A percentile compares a stretch with the other conserved stretches of the same genome.
Conservation (phyloP, 2,329 filamentous ascomycete species). For the Tolypocladium amazonense region DNA sequence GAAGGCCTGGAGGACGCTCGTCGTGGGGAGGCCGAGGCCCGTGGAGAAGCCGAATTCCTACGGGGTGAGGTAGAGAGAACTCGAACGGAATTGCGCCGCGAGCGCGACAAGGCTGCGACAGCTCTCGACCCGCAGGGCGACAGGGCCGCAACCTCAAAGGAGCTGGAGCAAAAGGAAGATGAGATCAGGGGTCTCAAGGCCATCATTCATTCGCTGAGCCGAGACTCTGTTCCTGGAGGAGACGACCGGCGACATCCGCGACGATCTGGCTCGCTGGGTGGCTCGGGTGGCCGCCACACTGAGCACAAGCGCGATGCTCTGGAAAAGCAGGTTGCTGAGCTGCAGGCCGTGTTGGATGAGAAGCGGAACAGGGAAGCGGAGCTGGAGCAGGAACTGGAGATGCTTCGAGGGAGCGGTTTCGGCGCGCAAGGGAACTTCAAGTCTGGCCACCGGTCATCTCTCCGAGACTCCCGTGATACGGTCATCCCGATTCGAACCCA, state of each 20-base stretch:
- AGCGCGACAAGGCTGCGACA: constrained; percentile 62
- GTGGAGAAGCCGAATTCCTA: constrained; percentile 91
- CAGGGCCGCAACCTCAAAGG: constrained; percentile 48
- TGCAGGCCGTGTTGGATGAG: constrained; percentile 61
- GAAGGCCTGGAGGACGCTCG: constrained; percentile 93
- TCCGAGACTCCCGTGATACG: constrained; percentile 57
- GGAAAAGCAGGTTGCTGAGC: constrained; percentile 70
- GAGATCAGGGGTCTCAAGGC: constrained; percentile 95
- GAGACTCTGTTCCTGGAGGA: constrained; percentile 50
- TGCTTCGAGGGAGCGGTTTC: constrained; percentile 37
- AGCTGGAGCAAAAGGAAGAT: constrained; percentile 89
- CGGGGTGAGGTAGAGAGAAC: constrained; percentile 90
- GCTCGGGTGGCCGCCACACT: constrained; percentile 12
- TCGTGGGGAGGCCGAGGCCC: constrained; percentile 86
- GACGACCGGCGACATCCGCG: constrained; percentile 19
- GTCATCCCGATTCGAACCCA: constrained; percentile 45
- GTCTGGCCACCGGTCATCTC: constrained; percentile 40
- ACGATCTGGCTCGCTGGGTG: constrained; percentile 22
- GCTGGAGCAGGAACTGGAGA: constrained; percentile 70
- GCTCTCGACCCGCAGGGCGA: constrained; percentile 28
- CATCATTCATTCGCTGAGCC: constrained; percentile 90
- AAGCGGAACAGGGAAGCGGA: constrained; percentile 73
- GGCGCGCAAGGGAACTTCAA: constrained; percentile 12
- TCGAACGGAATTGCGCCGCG: constrained; percentile 74
- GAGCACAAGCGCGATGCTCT: constrained; percentile 47